Conservation (phyloP, 2,329 filamentous ascomycete genomes). For the Aureobasidium namibiae region DNA sequence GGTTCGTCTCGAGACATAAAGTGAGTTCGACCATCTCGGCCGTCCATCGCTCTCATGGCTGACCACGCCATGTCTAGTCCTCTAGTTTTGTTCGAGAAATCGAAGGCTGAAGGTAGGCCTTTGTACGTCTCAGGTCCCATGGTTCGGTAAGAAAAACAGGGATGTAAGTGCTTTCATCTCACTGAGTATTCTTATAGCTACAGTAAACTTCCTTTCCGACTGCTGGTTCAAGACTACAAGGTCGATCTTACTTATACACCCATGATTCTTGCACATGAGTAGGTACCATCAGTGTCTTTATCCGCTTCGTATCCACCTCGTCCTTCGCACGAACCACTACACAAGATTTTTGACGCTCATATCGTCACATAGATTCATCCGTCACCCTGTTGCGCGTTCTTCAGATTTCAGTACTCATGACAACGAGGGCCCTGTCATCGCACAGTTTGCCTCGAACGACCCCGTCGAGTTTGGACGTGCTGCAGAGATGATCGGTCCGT, state of each 20-base stretch:
- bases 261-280: slow-evolving; percentile 44
- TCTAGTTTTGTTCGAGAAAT: slow-evolving; percentile 46
- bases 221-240: slow-evolving; percentile 56
- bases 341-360: neutral
- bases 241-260: slow-evolving; percentile 63
- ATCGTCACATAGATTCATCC: slow-evolving; percentile 19
- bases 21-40: neutral
- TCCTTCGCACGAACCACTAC: neutral
- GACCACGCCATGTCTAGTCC: slow-evolving; percentile 13
- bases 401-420: slow-evolving; percentile 51
- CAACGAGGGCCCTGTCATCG: slow-evolving; percentile 51
- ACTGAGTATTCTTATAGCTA: slow-evolving; percentile 17
- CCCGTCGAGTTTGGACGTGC: slow-evolving; percentile 56
- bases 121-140: slow-evolving; percentile 57
- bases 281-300: neutral
- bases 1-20: neutral
- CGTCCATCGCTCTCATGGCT: neutral
- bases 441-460: slow-evolving; percentile 59
- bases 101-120: slow-evolving; percentile 44
- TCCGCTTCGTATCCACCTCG: neutral
- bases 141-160: slow-evolving; percentile 42
- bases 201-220: slow-evolving; percentile 56
- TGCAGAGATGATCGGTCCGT: slow-evolving; percentile 53
- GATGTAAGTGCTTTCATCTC: neutral
- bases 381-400: slow-evolving; percentile 35